Percentiles rank a stretch among this genome's conserved stretches.
phyloP scores from a whole-genome alignment of 331 rosid species.

The Malus hybrid region DNA sequence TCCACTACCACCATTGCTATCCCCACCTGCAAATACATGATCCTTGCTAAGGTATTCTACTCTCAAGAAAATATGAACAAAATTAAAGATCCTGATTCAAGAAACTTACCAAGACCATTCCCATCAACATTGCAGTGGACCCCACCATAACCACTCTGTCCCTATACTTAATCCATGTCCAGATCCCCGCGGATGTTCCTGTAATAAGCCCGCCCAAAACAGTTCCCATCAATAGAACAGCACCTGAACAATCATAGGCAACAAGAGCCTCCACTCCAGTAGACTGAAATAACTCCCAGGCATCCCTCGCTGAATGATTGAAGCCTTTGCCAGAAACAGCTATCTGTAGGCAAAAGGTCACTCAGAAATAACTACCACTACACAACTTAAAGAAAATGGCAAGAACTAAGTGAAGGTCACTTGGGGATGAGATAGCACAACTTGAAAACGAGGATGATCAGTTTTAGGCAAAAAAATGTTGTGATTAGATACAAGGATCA shows the following conservation, averaged over 20 bases:
- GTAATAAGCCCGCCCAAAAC: conserved; percentile 76
- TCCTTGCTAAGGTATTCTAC: neutral
- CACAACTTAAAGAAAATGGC: neutral
- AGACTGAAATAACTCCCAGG: conserved; percentile 96
- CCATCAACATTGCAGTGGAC: conserved; percentile 85
- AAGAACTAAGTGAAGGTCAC: neutral
- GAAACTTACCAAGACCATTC: conserved; percentile 78
- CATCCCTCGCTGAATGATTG: conserved; percentile 94
- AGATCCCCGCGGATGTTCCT: conserved; percentile 88
- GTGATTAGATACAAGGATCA: neutral
- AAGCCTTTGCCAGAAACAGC: conserved; percentile 90
- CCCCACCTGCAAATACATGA: conserved; percentile 62
- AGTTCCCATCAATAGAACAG: conserved; percentile 86
- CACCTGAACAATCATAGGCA: conserved; percentile 95
- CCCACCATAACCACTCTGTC: conserved; percentile 85
- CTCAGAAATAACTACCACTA: neutral
- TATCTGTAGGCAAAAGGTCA: conserved; percentile 42
- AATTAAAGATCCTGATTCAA: neutral
- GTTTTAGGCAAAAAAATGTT: neutral
- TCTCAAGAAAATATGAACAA: neutral
- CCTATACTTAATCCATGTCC: conserved; percentile 81
- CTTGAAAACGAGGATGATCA: neutral
- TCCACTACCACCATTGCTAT: conserved; percentile 95
- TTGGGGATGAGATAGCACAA: neutral
- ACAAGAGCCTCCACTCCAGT: conserved; percentile 92